Base-by-base conservation (phyloP, 257 asterid species). In the Cinchona pubescens region DNA sequence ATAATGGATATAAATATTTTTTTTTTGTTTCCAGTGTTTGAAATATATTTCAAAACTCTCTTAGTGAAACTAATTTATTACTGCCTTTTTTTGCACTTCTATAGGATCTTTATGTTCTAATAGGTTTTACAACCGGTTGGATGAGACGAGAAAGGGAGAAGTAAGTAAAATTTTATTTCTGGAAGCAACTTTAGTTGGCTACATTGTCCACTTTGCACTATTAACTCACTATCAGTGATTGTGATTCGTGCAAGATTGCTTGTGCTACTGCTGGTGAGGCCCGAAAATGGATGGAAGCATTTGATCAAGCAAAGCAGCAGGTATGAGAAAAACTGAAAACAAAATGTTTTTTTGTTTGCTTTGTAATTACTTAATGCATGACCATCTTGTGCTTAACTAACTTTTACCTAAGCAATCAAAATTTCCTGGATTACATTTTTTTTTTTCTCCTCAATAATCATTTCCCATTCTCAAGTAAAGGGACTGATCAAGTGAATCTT, bases 221-320 rank as follows among this genome's bases (percentile, higher is more conserved):
- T 21, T 23, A 34, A 49, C 34, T 75, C 46, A 66, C 70, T 21
- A 59, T 60, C 56, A 46, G 56, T 35, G 32, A n/a, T 67, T 80
- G 74, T 68, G 72, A 27, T 81, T 86, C 77, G 80, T 88, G 88
- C 88, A 82, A 88, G 97, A 94, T 92, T 90, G 97, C 99, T 84
- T 91, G 97, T 86, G 92, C 86, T 69, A 75, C 88, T 35, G 96
- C 93, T 80, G 96, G 93, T 75, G 97, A 95, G 73, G 91, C 87
- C 63, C 87, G 87, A 71, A 85, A 90, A 75, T 95, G 99, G 99
- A 86, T 91, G 92, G 99, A 95, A 85, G 98, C 98, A 72, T 95
- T 92, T 92, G 96, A 93, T 87, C 93, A 82, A 37, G 99, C 97
- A 76, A 92, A 88, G 82, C 96, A 92, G 83, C 96, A 85, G 98